Percentiles rank a stretch among this genome's conserved stretches.
These are phyloP conservation scores for Blastobotrys peoriensis DNA, from an alignment of 805 yeast species.

Conservation along the genomic window DNA sequence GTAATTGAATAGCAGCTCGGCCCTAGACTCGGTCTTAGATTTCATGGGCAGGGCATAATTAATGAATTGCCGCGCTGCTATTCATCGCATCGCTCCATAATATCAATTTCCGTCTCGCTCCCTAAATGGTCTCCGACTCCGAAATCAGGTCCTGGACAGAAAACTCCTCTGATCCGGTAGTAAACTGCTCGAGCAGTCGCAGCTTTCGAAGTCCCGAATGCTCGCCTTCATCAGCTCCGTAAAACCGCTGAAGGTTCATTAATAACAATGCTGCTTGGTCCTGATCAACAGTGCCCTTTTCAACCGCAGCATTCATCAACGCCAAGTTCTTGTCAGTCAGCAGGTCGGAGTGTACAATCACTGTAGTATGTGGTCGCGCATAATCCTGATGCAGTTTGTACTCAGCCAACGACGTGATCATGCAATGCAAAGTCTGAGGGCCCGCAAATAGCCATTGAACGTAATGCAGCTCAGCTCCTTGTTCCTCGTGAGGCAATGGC, in stretches of 20 bases:
- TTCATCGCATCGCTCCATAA: no score
- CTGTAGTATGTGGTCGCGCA: slow-evolving; percentile 92
- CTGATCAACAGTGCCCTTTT: slow-evolving; percentile 58
- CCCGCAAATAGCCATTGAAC: slow-evolving; percentile 93
- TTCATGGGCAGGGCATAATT: no score
- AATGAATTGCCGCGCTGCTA: no score
- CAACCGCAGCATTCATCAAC: slow-evolving; percentile 82
- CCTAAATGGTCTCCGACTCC: slow-evolving; percentile 54
- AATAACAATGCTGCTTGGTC: slow-evolving; percentile 71
- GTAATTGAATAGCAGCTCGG: no score
- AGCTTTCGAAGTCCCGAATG: slow-evolving; percentile 43
- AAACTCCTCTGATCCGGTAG: slow-evolving; percentile 61
- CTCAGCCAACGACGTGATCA: slow-evolving; percentile 87
- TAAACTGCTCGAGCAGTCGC: slow-evolving; percentile 61
- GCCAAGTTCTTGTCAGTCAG: slow-evolving; percentile 52
- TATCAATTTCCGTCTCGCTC: no score
- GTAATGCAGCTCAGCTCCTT: slow-evolving; percentile 70
- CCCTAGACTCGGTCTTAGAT: no score
- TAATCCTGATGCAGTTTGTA: slow-evolving; percentile 84
- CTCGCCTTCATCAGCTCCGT: slow-evolving; percentile 32
- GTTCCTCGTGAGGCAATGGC: slow-evolving; percentile 62
- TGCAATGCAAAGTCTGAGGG: slow-evolving; percentile 74
- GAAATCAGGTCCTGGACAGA: slow-evolving; percentile 59
- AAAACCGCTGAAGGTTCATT: slow-evolving; percentile 46
- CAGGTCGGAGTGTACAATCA: slow-evolving; percentile 80